A percentile compares a stretch with the other conserved stretches of the same genome.
phyloP scores from a whole-genome alignment of 345 rosid species.

The Rhodamnia argentea region DNA sequence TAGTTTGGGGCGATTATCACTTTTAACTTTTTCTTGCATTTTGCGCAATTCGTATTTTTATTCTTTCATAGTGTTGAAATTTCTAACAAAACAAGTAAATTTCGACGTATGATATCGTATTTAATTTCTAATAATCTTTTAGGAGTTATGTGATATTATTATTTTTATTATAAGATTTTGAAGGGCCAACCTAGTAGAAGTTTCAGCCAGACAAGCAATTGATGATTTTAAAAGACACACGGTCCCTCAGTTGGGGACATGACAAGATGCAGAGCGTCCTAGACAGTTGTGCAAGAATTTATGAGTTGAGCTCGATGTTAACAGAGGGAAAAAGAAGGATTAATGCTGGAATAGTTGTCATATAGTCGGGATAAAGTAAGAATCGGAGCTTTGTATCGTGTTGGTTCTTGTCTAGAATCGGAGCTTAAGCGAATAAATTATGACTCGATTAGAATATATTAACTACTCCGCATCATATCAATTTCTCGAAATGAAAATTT shows the following conservation, averaged over 20 bases:
- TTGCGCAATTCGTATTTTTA: no score
- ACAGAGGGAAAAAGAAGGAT: background rate
- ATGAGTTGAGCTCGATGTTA: background rate
- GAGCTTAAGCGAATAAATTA: no score
- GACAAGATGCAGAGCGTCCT: rapidly evolving
- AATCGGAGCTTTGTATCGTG: background rate
- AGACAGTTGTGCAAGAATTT: background rate
- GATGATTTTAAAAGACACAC: background rate
- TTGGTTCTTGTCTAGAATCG: background rate
- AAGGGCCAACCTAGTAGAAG: background rate
- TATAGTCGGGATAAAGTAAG: background rate
- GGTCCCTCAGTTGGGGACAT: background rate
- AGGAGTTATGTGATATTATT: background rate
- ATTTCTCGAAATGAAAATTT: no score
- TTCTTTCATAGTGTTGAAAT: no score
- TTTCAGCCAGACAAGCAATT: background rate
- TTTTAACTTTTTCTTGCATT: no score
- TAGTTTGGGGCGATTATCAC: no score
- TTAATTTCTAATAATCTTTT: background rate
- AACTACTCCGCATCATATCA: no score
- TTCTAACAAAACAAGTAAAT: background rate
- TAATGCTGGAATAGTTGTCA: background rate
- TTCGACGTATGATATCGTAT: background rate
- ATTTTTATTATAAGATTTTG: background rate
- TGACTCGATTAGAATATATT: no score